Base-by-base conservation (phyloP, 225 moss, liverwort and hornwort genomes). In the Asterella californica region DNA sequence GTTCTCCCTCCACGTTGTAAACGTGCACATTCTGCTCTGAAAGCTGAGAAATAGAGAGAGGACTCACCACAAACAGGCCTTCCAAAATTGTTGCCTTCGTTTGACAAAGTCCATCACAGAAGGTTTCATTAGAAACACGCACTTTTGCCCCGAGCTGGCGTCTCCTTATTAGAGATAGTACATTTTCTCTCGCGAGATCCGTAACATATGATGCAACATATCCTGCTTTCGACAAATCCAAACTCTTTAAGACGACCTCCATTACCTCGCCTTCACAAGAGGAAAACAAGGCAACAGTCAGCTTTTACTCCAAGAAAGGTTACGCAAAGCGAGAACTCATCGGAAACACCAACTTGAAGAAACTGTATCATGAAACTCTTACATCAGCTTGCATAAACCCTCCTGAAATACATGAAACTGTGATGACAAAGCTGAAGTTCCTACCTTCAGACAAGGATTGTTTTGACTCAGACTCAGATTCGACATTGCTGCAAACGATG, bases 71-170 rank as follows among this genome's bases (percentile, higher is more conserved):
- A 46, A 86, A 78, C 33, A 88, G 24, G 48, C 85, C 85, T 37
- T 88, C 88, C 62, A 85, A 78, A 22, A 88, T 30, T 2, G 32
- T 34, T 32, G 88, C 88, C 53, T 86, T 88, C n/a, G 82, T 82
- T 76, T 78, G 86, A 72, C 88, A 88, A 15, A 88, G 80, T 55
- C 53, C 84, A 76, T 88, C 76, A 45, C 88, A 88, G 77, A 84
- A 88, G 53, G 76, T 80, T 32, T 83, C 86, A 25, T 34, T 75
- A 36, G 68, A 68, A 36, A 64, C 81, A 59, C 38, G 57, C 22
- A 81, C 65, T 30, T 71, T 79, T 18, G 81, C 42, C 11, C 78
- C 87, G 9, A 87, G 80, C 15, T 84, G 82, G 66, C 87, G 87
- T 67, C 83, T 83, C 75, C 62, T 76, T 9, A 69, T 37, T 22